These are phyloP conservation scores for Athelia sp. DNA, from an alignment of 1,284 basidiomycete genomes.

Conservation along the genomic window DNA sequence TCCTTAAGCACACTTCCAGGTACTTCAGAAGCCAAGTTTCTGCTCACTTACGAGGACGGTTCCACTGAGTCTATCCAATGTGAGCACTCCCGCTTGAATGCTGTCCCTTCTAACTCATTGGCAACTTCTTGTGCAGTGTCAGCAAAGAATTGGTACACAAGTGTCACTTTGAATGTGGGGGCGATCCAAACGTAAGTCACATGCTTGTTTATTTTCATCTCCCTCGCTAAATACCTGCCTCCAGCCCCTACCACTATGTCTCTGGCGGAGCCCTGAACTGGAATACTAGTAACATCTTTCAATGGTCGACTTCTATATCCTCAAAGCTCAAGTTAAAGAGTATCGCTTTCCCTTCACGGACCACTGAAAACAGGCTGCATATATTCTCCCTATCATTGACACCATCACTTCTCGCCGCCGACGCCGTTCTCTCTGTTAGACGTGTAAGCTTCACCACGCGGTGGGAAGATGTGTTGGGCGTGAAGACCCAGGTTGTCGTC, in stretches of 20 bases:
- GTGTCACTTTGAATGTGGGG: conserved; percentile 28
- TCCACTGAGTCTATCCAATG: conserved; percentile 26
- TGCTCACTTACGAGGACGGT: conserved; percentile 28
- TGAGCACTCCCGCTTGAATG: conserved; percentile 8
- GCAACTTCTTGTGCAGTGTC: conserved; percentile 20
- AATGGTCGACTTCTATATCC: conserved; percentile 37
- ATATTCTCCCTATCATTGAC: conserved; percentile 41
- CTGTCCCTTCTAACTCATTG: neutral
- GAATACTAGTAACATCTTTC: conserved; percentile 37
- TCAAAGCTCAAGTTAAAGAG: conserved; percentile 33
- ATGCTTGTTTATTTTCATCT: neutral
- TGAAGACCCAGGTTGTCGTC: conserved; percentile 37
- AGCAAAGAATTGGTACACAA: conserved; percentile 35
- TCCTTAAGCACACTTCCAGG: conserved; percentile 10
- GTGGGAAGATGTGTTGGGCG: conserved; percentile 32
- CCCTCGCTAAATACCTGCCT: no score
- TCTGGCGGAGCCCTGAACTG: conserved; percentile 25
- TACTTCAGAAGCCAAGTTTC: conserved; percentile 28
- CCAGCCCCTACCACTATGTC: conserved; percentile 34
- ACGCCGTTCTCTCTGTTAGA: conserved; percentile 27
- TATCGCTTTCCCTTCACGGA: conserved; percentile 31
- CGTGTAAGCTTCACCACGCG: conserved; percentile 34
- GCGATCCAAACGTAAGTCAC: conserved; percentile 29
- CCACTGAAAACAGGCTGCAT: conserved; percentile 31
- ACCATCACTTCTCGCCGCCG: conserved; percentile 17